Evolutionary conservation across 2,329 filamentous ascomycete genomes (phyloP), one percentile per base, ranked within the genome.

Genomic region (Xylaria sp.): DNA sequence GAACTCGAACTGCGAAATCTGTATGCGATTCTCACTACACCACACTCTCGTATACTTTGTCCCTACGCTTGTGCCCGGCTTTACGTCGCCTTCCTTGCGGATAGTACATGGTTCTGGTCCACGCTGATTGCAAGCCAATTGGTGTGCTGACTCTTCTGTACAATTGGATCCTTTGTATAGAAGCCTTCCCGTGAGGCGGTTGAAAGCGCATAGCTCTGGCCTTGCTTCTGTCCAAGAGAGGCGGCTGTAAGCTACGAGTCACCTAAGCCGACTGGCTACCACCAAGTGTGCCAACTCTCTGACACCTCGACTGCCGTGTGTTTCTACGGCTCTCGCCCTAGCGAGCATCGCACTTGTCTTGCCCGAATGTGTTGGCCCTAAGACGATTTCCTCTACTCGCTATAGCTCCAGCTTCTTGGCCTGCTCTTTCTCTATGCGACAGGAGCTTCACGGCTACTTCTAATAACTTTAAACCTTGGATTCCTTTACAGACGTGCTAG

Each of bases 151-250:
- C 31, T 49, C n/a, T 42, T 63, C 38, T 65, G 47, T 60, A 25
- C 66, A 58, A 62, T 57, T 63, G 59, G 20, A 31, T 44, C 56
- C 68, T 71, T 72, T 69, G 70, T 69, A 56, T 49, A 63, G 33
- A 65, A 42, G 36, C 22, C 45, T 55, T 66, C 53, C 61, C 66
- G 63, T 45, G 54, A 61, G 29, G 36, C 20, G 54, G 49, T 59
- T 67, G 50, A 72, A 70, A 61, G 58, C 63, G 47, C 44, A 29
- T 38, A 55, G 54, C 58, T 45, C 47, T 54, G 42, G 47, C 63
- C 55, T 20, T 64, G 44, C 51, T 53, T 44, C 45, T 42, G 7
- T 39, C 47, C 61, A 63, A 69, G 60, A 61, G 56, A 61, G 22
- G 51, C 39, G n/a, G 47, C 63, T 57, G 51, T 61, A 60, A 66